phyloP scores from a whole-genome alignment of 176 grass and related monocot genomes.

The Phragmites australis region DNA sequence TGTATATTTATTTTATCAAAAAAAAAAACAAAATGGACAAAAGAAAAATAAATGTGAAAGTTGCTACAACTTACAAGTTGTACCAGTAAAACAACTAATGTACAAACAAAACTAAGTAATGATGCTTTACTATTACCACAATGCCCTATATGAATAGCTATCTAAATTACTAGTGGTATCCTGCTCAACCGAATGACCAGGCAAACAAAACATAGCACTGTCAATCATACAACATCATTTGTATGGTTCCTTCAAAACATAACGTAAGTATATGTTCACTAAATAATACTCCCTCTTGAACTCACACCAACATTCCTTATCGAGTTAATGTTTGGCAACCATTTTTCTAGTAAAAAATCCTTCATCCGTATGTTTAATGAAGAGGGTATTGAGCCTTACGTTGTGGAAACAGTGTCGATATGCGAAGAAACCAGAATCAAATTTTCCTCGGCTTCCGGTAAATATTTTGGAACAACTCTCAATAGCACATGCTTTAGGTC shows the following conservation, averaged over 20 bases:
- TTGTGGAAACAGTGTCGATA: slow-evolving; percentile 92
- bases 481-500: slow-evolving; percentile 91
- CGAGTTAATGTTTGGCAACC: slow-evolving; percentile 23
- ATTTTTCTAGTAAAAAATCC: not conserved
- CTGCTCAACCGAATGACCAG: slow-evolving; percentile 10
- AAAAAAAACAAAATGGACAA: not conserved
- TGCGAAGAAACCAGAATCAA: slow-evolving; percentile 94
- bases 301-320: not conserved
- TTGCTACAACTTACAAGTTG: not conserved
- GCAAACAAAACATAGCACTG: not conserved
- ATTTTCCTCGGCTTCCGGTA: slow-evolving; percentile 79
- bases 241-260: slow-evolving; percentile 19
- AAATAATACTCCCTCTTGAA: not conserved
- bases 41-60: not conserved
- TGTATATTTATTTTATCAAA: not conserved
- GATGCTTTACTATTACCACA: not conserved
- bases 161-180: slow-evolving; percentile 20
- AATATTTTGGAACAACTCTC: slow-evolving; percentile 93
- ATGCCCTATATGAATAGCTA: slow-evolving; percentile 12
- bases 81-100: not conserved
- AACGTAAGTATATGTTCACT: slow-evolving; percentile 10
- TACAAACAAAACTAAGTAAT: not conserved
- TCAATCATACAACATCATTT: not conserved
- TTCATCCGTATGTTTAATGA: not conserved
- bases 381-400: slow-evolving; percentile 51